phyloP scores from a whole-genome alignment of 768 basidiomycete genomes.

The Lactarius akahatsu region DNA sequence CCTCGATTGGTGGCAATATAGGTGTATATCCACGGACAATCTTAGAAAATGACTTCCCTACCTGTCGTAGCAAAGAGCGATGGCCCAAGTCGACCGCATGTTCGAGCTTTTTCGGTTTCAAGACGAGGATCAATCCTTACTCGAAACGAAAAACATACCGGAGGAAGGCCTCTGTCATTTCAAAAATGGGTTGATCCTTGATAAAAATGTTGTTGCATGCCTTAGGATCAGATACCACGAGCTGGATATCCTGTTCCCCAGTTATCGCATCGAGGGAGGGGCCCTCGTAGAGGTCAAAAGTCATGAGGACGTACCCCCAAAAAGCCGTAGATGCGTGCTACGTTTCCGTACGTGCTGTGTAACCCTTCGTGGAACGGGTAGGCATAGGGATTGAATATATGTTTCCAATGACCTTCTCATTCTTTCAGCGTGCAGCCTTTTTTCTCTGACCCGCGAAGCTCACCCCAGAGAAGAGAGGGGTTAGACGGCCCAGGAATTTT shows the following conservation, averaged over 20 bases:
- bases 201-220: not conserved
- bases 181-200: not conserved
- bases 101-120: not conserved
- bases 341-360: not conserved
- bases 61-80: not conserved
- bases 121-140: not conserved
- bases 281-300: not conserved
- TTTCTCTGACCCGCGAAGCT: not conserved
- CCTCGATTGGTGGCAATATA: not conserved
- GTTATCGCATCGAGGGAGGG: not conserved
- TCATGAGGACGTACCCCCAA: not conserved
- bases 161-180: not conserved
- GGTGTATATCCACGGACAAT: not conserved
- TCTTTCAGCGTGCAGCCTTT: not conserved
- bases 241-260: not conserved
- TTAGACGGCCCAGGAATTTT: not conserved
- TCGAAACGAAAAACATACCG: not conserved
- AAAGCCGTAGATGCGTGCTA: not conserved
- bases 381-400: not conserved
- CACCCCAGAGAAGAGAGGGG: not conserved
- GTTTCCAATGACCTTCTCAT: not conserved
- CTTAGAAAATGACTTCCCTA: not conserved
- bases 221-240: not conserved
- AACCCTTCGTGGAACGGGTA: not conserved
- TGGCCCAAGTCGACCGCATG: not conserved